Evolutionary conservation across 331 rosid species (phyloP), one percentile per base, ranked within the genome.

Genomic region (Pyracantha coccinea): DNA sequence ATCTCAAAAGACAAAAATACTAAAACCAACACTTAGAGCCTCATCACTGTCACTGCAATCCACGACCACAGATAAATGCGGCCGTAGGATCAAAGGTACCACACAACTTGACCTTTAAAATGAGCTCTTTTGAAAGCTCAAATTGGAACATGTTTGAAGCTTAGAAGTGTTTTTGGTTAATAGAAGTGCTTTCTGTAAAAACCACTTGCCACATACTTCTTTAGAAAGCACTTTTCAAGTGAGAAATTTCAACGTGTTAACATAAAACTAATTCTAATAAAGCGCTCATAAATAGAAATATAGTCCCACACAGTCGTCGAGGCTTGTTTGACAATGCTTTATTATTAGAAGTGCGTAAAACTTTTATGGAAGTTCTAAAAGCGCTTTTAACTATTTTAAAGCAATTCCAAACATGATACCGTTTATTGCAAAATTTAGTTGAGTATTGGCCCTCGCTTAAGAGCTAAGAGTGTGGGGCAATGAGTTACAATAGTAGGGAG

Each of bases 401-500:
- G 20, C 21, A 17, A 2, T 50, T 50, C 20, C 55, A 25, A 25
- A 60, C 32, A 59, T 13, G 11, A 2, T 1, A 71, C 27, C 6
- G 14, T 60, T 27, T 32, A 54, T 14, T 32, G 28, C 54, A 44
- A 60, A 68, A 14, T 25, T 24, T 62, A 60, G 57, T 65, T 74
- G 67, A 31, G 7, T 20, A 19, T 10, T 73, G 75, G 70, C 61
- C 68, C 29, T 25, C 44, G 44, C 44, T 38, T 23, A 3, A 79
- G 38, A 35, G 69, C 33, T 31, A 54, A 35, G 13, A 35, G 44
- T 35, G 9, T 2, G 44, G 4, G 44, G 44, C 4, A 35, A 35
- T 38, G 45, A 38, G 62, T 66, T 78, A 75, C 85, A 78, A 24
- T 44, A 67, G 53, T 45, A 66, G n/a, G 12, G 41, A 59, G 77